Evolutionary conservation across 495 filamentous ascomycete species (phyloP).

Genomic region (Beverwykella pulmonaria): DNA sequence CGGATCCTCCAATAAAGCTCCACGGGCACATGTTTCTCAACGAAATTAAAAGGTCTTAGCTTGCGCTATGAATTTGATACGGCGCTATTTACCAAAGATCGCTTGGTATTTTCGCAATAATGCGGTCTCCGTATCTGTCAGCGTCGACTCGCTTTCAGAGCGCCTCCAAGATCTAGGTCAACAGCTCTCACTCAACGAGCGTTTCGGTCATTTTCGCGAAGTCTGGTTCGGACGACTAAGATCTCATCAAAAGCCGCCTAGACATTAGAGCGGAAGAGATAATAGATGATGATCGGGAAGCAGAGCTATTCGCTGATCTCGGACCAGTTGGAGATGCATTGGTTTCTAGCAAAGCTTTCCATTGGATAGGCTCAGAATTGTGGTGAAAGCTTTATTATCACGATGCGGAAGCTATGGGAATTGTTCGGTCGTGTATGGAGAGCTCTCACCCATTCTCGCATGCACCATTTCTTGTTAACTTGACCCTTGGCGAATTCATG

Average conservation of each 20-base stretch:
- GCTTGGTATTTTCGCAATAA: slow-evolving; percentile 17
- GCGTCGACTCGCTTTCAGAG: neutral
- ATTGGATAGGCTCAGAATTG: neutral
- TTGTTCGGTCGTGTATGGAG: too few relatives aligned
- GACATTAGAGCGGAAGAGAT: neutral
- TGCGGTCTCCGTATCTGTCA: neutral
- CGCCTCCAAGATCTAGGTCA: slow-evolving; percentile 9
- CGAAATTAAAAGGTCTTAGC: neutral
- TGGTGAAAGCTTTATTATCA: slow-evolving; percentile 2
- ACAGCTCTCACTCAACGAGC: slow-evolving; percentile 15
- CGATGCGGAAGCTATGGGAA: neutral
- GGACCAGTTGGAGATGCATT: slow-evolving; percentile 3
- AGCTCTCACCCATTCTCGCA: neutral
- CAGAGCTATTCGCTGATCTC: neutral
- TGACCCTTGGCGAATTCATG: slow-evolving; percentile 6
- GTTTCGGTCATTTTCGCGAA: slow-evolving; percentile 4
- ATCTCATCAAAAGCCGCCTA: neutral
- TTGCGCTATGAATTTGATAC: slow-evolving; percentile 16
- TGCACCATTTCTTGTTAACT: neutral
- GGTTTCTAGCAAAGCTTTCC: slow-evolving; percentile 8
- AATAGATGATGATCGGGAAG: neutral
- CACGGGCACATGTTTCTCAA: neutral
- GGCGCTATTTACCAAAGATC: slow-evolving; percentile 18
- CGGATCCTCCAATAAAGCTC: too few relatives aligned
- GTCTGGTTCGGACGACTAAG: neutral